Conservation (phyloP, 2,329 filamentous ascomycete species). For the Monilinia fructigena region DNA sequence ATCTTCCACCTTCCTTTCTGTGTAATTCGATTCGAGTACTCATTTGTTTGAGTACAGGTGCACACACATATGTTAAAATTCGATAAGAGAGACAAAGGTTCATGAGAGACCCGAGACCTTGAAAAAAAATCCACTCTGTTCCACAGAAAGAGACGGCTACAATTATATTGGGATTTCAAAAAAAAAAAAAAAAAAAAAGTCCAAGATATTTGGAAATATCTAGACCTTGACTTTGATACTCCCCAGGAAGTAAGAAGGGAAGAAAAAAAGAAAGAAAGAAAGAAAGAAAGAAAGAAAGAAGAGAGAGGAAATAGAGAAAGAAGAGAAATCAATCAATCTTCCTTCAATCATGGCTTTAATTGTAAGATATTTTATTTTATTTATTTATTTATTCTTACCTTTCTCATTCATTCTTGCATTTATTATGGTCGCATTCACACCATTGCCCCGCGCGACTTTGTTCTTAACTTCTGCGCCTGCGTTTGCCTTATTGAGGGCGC, state of each 20-base stretch:
- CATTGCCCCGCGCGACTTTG: slow-evolving; percentile 17
- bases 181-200: neutral
- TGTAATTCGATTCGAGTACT: slow-evolving; percentile 1
- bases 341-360: slow-evolving; percentile 39
- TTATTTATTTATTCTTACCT: neutral
- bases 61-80: neutral
- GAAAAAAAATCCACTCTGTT: neutral
- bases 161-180: neutral
- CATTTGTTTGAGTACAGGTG: too few relatives aligned
- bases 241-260: slow-evolving; percentile 6
- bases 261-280: neutral
- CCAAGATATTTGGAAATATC: slow-evolving; percentile 10
- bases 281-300: neutral
- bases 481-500: slow-evolving; percentile 12
- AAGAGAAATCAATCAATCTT: neutral
- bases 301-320: neutral
- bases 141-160: slow-evolving; percentile 15
- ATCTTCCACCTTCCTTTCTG: neutral
- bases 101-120: neutral
- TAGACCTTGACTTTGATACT: slow-evolving; percentile 5
- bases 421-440: neutral
- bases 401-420: slow-evolving; percentile 1
- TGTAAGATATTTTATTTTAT: slow-evolving; percentile 32
- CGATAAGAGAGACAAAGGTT: neutral
- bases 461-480: neutral